Conservation (phyloP, 306 rosid species). For the Mimosa bimucronata region DNA sequence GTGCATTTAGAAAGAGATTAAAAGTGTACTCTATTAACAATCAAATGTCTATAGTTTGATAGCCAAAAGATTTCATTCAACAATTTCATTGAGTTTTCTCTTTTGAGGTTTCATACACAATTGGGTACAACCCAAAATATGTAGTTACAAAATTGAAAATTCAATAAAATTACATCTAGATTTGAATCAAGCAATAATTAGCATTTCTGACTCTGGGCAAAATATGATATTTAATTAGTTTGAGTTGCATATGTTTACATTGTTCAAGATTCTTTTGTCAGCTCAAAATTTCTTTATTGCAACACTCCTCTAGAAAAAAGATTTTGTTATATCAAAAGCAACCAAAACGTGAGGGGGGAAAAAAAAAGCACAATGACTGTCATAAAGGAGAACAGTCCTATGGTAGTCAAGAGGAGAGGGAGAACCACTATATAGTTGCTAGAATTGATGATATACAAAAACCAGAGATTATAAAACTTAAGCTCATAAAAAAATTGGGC, state of each 20-base stretch:
- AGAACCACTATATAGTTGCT: neutral
- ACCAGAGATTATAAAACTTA: too few relatives aligned
- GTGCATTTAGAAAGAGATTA: neutral
- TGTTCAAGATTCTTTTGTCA: neutral
- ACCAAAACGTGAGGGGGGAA: neutral
- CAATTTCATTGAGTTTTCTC: too few relatives aligned
- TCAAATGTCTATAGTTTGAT: too few relatives aligned
- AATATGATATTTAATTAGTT: neutral
- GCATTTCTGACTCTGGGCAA: neutral
- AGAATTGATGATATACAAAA: too few relatives aligned
- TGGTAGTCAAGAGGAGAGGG: neutral
- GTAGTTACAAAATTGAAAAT: too few relatives aligned
- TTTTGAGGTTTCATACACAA: too few relatives aligned
- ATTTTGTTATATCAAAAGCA: neutral
- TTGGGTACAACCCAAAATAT: too few relatives aligned
- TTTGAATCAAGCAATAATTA: neutral
- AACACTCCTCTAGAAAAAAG: neutral
- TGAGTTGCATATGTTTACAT: neutral
- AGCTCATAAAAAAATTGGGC: too few relatives aligned
- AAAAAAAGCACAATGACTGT: neutral
- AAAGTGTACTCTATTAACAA: too few relatives aligned
- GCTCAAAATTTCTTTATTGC: neutral
- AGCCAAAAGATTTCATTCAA: too few relatives aligned
- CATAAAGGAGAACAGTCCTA: neutral
- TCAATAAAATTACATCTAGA: neutral